Evolutionary conservation across 495 filamentous ascomycete genomes (phyloP), one percentile per base, ranked within the genome.

Genomic region (Xeromyces bisporus): DNA sequence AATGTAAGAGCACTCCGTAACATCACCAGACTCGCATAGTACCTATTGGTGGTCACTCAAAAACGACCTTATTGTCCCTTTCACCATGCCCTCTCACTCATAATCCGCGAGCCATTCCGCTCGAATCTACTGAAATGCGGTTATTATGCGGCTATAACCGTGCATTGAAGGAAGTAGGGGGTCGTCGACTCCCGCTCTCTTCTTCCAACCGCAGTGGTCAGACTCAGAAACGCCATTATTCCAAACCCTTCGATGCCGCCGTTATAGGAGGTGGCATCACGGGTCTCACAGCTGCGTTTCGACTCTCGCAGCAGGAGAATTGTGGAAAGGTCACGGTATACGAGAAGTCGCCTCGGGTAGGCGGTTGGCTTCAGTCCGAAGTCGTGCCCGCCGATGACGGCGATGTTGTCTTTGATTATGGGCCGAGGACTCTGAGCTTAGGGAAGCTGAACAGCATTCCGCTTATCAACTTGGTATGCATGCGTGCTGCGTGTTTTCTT

Each of bases 191-290:
- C n/a, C n/a, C n/a, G n/a, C n/a, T n/a, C n/a, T n/a, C n/a, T n/a
- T n/a, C n/a, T n/a, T n/a, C n/a, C n/a, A n/a, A n/a, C n/a, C n/a
- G n/a, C n/a, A n/a, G n/a, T n/a, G n/a, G n/a, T n/a, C n/a, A n/a
- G n/a, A n/a, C n/a, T n/a, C n/a, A n/a, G n/a, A n/a, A n/a, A n/a
- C n/a, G n/a, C 29, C 11, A 31, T 26, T 40, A 44, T 28, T 36
- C 30, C 20, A 30, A 34, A 24, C 43, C 48, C 11, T 58, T 59
- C 38, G 48, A 69, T 40, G 68, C 79, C 38, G 85, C 80, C 23
- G 65, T 93, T 11, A 52, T 93, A 9, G 89, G 91, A 21, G 87
- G 74, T 33, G 91, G 91, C 30, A 80, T 99, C 44, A 89, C 87
- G 10, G 91, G 91, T 21, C 69, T 99, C 30, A 70, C 80, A 16